Percentiles rank a stretch among this genome's conserved stretches.
phyloP scores from a whole-genome alignment of 345 rosid species.

The Citrus glauca region DNA sequence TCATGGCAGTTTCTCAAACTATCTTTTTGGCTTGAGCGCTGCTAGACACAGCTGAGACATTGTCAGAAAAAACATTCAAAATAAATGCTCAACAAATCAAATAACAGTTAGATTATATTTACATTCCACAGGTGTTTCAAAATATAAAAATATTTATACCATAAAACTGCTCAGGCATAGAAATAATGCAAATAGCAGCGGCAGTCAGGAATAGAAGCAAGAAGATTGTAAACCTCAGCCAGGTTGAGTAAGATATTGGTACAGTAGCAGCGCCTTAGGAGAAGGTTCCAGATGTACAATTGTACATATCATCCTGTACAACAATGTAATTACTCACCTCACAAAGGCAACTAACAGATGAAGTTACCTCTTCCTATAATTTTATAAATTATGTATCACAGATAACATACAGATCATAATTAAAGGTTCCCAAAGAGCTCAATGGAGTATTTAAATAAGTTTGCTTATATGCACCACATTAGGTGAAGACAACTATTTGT shows the following conservation, averaged over 20 bases:
- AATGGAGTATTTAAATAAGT: neutral
- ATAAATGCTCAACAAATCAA: neutral
- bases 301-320: slow-evolving; percentile 49
- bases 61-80: slow-evolving; percentile 5
- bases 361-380: slow-evolving; percentile 34
- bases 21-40: slow-evolving; percentile 6
- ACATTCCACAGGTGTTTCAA: neutral
- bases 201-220: slow-evolving; percentile 35
- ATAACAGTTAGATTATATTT: neutral
- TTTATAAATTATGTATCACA: slow-evolving; percentile 15
- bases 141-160: neutral
- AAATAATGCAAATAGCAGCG: slow-evolving; percentile 9
- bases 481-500: neutral
- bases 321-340: slow-evolving; percentile 63
- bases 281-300: slow-evolving; percentile 49
- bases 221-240: slow-evolving; percentile 50
- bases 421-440: slow-evolving; percentile 5
- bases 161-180: slow-evolving; percentile 2
- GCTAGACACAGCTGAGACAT: slow-evolving; percentile 13
- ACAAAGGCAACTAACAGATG: slow-evolving; percentile 50
- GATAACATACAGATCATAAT: neutral
- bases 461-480: neutral
- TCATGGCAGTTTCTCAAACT: slow-evolving; percentile 15
- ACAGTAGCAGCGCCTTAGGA: slow-evolving; percentile 50
- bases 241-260: slow-evolving; percentile 46